Base-by-base conservation (phyloP, 179 eudicot species). In the Spinacia oleracea region DNA sequence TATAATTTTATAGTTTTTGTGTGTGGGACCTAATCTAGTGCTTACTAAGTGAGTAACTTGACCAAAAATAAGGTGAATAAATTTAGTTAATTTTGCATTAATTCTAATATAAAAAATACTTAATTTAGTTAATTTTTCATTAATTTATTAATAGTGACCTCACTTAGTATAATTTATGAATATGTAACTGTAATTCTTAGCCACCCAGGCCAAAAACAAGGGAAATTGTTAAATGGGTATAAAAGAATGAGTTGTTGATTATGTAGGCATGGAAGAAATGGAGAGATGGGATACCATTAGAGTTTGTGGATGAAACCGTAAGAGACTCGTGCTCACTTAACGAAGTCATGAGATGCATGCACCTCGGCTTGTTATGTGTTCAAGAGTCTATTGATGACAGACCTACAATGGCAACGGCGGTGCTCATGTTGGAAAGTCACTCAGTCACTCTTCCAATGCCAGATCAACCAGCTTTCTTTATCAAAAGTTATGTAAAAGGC, bases 361-460 rank as follows among this genome's bases (percentile, higher is more conserved):
- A 82, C 56, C 38, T 82, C 3, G 78, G 75, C 15, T 69, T 82
- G 71, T 34, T 82, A 60, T 82, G 84, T 5, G 79, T 74, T 51
- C 84, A 82, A 78, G 79, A 82, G 27, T 34, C 35, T 0, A 43
- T 38, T 0, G 76, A 82, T 0, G 76, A 78, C 4, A 73, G 84
- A 48, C 84, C 84, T 56, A 67, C 81, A 46, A 82, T 82, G 84
- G 75, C 66, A 2, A 73, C 78, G 1, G 58, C 34, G 5, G 79
- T 82, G 5, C 66, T 78, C 9, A 73, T 69, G 72, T 62, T 82
- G 20, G 81, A 81, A 23, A 85, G 88, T 72, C 56, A 83, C 55
- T 79, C 88, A 0, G 16, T 78, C 35, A 79, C 82, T 6, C 73
- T 85, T 15, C 51, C 84, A 4, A 45, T 70, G 21, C 90, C 90